A percentile compares a stretch with the other conserved stretches of the same genome.
Conservation (phyloP, 106 monocot genomes). For the Platanthera guangdongensis region DNA sequence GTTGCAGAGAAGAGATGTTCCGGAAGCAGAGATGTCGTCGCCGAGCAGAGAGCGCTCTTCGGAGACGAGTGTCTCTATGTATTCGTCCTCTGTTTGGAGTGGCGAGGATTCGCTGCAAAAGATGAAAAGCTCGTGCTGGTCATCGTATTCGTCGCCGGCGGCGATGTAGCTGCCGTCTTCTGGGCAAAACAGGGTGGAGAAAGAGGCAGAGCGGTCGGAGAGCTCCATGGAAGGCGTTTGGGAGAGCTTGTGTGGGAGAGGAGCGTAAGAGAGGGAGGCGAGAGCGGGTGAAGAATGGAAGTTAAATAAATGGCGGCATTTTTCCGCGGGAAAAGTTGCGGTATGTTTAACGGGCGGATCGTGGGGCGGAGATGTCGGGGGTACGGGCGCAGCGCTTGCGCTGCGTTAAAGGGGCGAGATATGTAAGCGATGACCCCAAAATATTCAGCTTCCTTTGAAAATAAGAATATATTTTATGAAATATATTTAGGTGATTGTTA, state of each 20-base stretch:
- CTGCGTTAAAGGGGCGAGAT: too few relatives aligned
- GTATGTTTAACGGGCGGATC: background rate
- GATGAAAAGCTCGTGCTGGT: background rate
- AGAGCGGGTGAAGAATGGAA: background rate
- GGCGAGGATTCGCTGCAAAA: background rate
- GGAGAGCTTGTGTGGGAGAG: background rate
- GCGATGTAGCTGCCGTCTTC: conserved; percentile 33
- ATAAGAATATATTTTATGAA: too few relatives aligned
- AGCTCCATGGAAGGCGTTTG: background rate
- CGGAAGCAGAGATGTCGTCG: background rate
- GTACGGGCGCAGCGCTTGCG: too few relatives aligned
- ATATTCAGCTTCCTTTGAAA: too few relatives aligned
- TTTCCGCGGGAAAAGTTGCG: background rate
- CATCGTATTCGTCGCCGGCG: conserved; percentile 17
- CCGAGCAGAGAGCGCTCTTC: conserved; percentile 22
- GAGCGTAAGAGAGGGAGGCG: background rate
- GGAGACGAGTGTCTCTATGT: conserved; percentile 36
- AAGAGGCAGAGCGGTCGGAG: background rate
- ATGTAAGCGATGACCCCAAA: too few relatives aligned
- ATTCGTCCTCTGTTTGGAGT: conserved; percentile 39
- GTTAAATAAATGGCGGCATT: background rate
- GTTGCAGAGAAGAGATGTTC: conserved; percentile 16
- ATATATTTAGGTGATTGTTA: too few relatives aligned
- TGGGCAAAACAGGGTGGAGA: conserved; percentile 41
- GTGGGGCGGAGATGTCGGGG: background rate